Evolutionary conservation across 805 yeast species (phyloP).

Genomic region (Kuraishia hungarica): DNA sequence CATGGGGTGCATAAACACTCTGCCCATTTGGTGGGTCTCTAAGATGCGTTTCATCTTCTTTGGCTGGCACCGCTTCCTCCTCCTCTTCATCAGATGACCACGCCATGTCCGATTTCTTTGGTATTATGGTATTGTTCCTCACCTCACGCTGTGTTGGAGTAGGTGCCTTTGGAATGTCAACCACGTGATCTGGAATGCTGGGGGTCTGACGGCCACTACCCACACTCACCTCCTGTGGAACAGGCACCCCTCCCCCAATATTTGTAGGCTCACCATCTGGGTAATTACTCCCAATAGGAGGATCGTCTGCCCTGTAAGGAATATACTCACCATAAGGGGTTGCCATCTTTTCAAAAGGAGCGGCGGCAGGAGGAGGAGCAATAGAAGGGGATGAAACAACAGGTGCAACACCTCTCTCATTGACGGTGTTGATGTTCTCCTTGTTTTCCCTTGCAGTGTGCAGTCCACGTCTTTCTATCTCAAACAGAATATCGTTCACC

Average conservation of each 20-base stretch:
- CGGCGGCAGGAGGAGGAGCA: slow-evolving; percentile 11
- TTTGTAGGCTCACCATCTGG: too few relatives aligned
- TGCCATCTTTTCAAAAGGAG: slow-evolving; percentile 8
- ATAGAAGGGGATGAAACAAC: neutral
- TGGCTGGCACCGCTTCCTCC: slow-evolving; percentile 23
- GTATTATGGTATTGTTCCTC: slow-evolving; percentile 67
- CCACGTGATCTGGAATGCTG: neutral
- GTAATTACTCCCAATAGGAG: neutral
- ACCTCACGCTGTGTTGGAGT: slow-evolving; percentile 24
- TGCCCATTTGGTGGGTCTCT: neutral
- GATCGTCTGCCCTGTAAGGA: slow-evolving; percentile 6
- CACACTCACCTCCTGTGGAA: neutral
- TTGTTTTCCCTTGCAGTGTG: slow-evolving; percentile 18
- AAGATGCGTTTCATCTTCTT: slow-evolving; percentile 2
- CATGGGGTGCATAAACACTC: too few relatives aligned
- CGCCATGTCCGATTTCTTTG: slow-evolving; percentile 73
- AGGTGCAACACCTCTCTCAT: neutral
- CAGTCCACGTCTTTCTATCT: slow-evolving; percentile 70
- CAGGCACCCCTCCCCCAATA: neutral
- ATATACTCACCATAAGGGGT: slow-evolving; percentile 3
- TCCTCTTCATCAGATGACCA: slow-evolving; percentile 88
- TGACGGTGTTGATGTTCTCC: slow-evolving; percentile 8
- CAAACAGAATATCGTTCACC: slow-evolving; percentile 81
- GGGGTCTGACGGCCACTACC: neutral
- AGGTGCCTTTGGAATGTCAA: neutral